These are phyloP conservation scores for Gleditsia sinensis DNA, from an alignment of 306 rosid species.

Conservation along the genomic window DNA sequence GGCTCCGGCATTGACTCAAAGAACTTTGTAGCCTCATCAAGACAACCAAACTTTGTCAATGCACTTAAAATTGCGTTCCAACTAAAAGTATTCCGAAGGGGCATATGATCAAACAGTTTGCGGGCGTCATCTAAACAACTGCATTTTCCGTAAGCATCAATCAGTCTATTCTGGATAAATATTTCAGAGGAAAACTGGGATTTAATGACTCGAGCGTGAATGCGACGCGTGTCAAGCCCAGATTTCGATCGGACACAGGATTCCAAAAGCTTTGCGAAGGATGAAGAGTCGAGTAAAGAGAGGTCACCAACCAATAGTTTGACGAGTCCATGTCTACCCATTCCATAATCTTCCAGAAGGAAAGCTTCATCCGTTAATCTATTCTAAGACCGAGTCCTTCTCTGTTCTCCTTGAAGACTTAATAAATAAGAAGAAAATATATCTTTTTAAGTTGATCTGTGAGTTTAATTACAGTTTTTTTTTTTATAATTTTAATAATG, in stretches of 20 bases:
- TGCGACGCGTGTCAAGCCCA: slow-evolving; percentile 26
- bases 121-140: slow-evolving; percentile 41
- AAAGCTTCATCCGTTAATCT: neutral
- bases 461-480: no score
- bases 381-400: neutral
- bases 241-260: slow-evolving; percentile 43
- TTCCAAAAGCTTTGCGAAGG: slow-evolving; percentile 52
- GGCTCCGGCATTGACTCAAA: slow-evolving; percentile 49
- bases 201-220: slow-evolving; percentile 52
- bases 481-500: no score
- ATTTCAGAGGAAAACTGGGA: slow-evolving; percentile 48
- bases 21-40: slow-evolving; percentile 51
- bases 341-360: slow-evolving; percentile 32
- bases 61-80: slow-evolving; percentile 46
- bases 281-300: slow-evolving; percentile 43
- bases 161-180: slow-evolving; percentile 50
- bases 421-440: no score
- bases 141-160: slow-evolving; percentile 52
- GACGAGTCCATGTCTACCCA: slow-evolving; percentile 46
- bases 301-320: slow-evolving; percentile 45
- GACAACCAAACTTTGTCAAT: slow-evolving; percentile 37
- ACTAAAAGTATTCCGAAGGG: slow-evolving; percentile 47
- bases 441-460: no score
- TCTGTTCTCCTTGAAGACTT: neutral
- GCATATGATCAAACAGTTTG: slow-evolving; percentile 52